A percentile compares a stretch with the other conserved stretches of the same genome.
Evolutionary conservation across 371 early-diverging fungal genomes (phyloP).

Genomic region (Mucor lusitanicus): DNA sequence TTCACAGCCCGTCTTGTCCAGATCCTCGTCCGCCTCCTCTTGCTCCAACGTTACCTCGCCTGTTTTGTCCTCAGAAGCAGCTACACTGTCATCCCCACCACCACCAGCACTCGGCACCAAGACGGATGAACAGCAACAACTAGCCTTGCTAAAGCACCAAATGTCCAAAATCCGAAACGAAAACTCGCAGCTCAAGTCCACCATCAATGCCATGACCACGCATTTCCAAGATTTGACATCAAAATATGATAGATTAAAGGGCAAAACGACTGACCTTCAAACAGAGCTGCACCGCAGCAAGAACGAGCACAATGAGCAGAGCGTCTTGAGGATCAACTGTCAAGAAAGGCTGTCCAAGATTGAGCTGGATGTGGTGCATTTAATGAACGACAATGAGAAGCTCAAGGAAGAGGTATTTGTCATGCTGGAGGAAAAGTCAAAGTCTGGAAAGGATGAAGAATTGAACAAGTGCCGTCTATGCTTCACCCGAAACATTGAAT

Average conservation of each 20-base stretch:
- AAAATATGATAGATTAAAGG: background rate
- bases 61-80: background rate
- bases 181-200: background rate
- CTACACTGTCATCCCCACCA: background rate
- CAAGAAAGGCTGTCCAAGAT: slow-evolving; percentile 12
- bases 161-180: background rate
- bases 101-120: background rate
- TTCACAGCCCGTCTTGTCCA: background rate
- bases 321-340: background rate
- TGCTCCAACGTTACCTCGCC: background rate
- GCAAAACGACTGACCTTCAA: background rate
- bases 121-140: background rate
- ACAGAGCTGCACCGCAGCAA: background rate
- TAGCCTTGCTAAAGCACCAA: background rate
- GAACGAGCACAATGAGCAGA: slow-evolving; percentile 2
- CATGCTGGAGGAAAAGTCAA: slow-evolving; percentile 1
- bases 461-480: slow-evolving; percentile 40
- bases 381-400: slow-evolving; percentile 16
- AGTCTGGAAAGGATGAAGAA: slow-evolving; percentile 8
- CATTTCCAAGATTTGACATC: background rate
- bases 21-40: background rate
- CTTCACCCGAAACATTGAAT: slow-evolving; percentile 31
- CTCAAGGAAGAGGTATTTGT: background rate
- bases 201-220: background rate
- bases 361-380: slow-evolving; percentile 3